Conservation (phyloP, 768 basidiomycete genomes). For the Tylopilus sp. region DNA sequence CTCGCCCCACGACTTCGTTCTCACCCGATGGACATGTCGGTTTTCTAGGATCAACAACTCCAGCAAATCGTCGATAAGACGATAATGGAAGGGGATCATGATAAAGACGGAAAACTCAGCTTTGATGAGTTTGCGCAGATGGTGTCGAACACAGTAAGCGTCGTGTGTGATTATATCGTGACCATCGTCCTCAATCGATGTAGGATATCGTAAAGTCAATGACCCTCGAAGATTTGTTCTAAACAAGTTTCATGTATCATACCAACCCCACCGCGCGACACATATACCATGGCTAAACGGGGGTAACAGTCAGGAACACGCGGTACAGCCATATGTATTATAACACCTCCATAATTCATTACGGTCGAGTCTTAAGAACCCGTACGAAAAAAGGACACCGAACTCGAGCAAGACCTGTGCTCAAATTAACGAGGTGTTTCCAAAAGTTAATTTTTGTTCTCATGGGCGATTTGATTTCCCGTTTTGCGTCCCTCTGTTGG, state of each 20-base stretch:
- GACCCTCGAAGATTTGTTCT: slow-evolving; percentile 94
- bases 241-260: slow-evolving; percentile 14
- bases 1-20: not conserved
- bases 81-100: slow-evolving; percentile 99
- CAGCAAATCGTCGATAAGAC: slow-evolving; percentile 99
- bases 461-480: not conserved
- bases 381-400: slow-evolving; percentile 1
- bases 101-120: slow-evolving; percentile 94
- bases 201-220: slow-evolving; percentile 99
- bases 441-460: not conserved
- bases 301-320: slow-evolving; percentile 7
- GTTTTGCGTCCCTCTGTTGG: not conserved
- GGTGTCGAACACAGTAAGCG: slow-evolving; percentile 89
- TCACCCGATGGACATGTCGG: not conserved
- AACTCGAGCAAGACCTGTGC: not conserved
- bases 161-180: not conserved
- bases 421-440: not conserved
- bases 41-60: slow-evolving; percentile 84
- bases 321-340: slow-evolving; percentile 22
- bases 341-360: slow-evolving; percentile 10
- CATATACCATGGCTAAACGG: slow-evolving; percentile 19
- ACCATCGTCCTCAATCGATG: slow-evolving; percentile 10
- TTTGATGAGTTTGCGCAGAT: slow-evolving; percentile 97
- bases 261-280: slow-evolving; percentile 16
- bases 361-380: slow-evolving; percentile 18